Conservation (phyloP, 1,284 basidiomycete species). For the Coniferiporia weirii region DNA sequence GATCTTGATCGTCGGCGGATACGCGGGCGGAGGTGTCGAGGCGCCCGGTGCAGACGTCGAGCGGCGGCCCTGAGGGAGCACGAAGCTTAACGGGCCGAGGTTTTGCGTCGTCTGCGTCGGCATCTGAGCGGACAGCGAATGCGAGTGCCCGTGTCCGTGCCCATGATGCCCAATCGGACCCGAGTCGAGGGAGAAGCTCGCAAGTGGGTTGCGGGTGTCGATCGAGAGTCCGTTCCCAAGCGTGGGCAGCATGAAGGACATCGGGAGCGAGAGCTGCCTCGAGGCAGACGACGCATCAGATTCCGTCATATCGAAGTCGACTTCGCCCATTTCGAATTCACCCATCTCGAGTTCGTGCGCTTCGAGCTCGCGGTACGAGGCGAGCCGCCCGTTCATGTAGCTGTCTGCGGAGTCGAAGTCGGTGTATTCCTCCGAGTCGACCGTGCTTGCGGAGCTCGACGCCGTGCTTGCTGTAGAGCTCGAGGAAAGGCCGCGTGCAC, state of each 20-base stretch:
- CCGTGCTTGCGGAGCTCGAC: conserved; percentile 8
- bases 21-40: background rate
- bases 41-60: conserved; percentile 13
- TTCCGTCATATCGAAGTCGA: too few relatives aligned
- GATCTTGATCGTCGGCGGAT: conserved; percentile 6
- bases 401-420: conserved; percentile 11
- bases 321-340: background rate
- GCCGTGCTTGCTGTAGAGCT: conserved; percentile 9
- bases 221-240: conserved; percentile 5
- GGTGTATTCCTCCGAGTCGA: conserved; percentile 10
- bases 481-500: conserved; percentile 2
- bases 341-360: conserved; percentile 13
- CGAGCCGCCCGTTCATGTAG: background rate
- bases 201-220: conserved; percentile 9
- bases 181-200: conserved; percentile 9
- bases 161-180: conserved; percentile 3
- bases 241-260: conserved; percentile 5
- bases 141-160: conserved; percentile 10
- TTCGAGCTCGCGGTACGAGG: background rate
- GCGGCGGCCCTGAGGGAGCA: conserved; percentile 11
- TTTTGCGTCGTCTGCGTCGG: conserved; percentile 1
- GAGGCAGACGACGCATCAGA: too few relatives aligned
- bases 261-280: background rate
- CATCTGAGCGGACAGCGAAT: conserved; percentile 12
- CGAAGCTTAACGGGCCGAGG: conserved; percentile 9